phyloP scores from a whole-genome alignment of 2,329 filamentous ascomycete genomes.

The Malbranchea zuffiana region DNA sequence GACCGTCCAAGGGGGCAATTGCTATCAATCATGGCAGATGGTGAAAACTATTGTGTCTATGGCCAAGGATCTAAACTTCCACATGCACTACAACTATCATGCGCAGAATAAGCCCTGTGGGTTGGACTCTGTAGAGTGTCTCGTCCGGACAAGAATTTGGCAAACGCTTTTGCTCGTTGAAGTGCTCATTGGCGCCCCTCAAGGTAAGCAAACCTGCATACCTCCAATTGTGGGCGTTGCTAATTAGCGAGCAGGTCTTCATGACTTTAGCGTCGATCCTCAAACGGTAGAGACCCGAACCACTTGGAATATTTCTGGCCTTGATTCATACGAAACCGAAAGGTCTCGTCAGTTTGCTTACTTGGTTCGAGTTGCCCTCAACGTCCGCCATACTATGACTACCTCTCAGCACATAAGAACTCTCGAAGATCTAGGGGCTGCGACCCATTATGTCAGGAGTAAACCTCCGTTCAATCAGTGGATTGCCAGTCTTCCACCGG shows the following conservation, averaged over 20 bases:
- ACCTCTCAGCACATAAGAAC: slow-evolving; percentile 64
- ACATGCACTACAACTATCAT: slow-evolving; percentile 77
- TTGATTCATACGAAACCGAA: slow-evolving; percentile 64
- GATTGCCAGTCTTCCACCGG: slow-evolving; percentile 63
- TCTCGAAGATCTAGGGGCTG: slow-evolving; percentile 73
- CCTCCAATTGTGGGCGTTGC: not conserved
- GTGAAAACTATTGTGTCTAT: slow-evolving; percentile 86
- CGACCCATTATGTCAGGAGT: slow-evolving; percentile 70
- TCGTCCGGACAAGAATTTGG: slow-evolving; percentile 79
- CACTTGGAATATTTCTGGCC: slow-evolving; percentile 51
- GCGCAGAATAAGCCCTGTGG: slow-evolving; percentile 60
- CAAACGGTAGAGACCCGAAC: slow-evolving; percentile 67
- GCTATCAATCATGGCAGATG: slow-evolving; percentile 95
- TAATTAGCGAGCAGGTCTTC: slow-evolving; percentile 47
- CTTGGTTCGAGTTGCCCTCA: slow-evolving; percentile 64
- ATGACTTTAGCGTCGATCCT: slow-evolving; percentile 63
- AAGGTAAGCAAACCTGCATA: slow-evolving; percentile 51
- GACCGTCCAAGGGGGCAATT: slow-evolving; percentile 87
- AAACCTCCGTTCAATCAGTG: slow-evolving; percentile 68
- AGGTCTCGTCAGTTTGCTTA: slow-evolving; percentile 77
- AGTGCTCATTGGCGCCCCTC: slow-evolving; percentile 83
- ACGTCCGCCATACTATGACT: slow-evolving; percentile 65
- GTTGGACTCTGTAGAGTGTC: slow-evolving; percentile 60
- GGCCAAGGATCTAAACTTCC: slow-evolving; percentile 79
- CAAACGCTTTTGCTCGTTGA: slow-evolving; percentile 78